A percentile compares a stretch with the other conserved stretches of the same genome.
phyloP scores from a whole-genome alignment of 768 basidiomycete species.

The Russula compacta region DNA sequence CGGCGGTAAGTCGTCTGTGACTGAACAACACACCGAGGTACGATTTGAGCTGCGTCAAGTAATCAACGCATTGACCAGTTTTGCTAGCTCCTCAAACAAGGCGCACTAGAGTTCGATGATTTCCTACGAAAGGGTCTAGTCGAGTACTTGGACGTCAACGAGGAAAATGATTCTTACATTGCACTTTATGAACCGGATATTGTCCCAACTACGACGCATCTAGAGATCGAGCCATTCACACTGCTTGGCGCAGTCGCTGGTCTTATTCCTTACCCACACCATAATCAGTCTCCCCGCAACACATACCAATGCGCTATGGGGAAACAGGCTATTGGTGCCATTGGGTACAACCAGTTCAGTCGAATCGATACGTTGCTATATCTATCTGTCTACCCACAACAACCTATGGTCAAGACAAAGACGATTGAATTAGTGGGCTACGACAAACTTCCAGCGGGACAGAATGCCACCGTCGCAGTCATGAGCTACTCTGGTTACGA shows the following conservation, averaged over 20 bases:
- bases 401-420: constrained; percentile 99
- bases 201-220: constrained; percentile 74
- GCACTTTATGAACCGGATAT: constrained; percentile 91
- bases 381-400: constrained; percentile 94
- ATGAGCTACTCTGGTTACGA: constrained; percentile 99
- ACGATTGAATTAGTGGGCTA: constrained; percentile 97
- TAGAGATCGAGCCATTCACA: constrained; percentile 98
- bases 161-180: constrained; percentile 96
- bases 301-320: constrained; percentile 99
- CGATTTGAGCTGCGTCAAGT: constrained; percentile 19
- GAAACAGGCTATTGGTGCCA: constrained; percentile 98
- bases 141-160: constrained; percentile 98
- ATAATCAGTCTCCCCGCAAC: constrained; percentile 98
- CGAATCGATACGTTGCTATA: constrained; percentile 98
- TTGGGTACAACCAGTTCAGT: constrained; percentile 95
- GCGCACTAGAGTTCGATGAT: constrained; percentile 79
- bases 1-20: constrained; percentile 64
- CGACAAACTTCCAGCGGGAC: constrained; percentile 92
- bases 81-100: constrained; percentile 67
- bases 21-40: constrained; percentile 71
- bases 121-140: constrained; percentile 88
- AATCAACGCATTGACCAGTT: constrained; percentile 12
- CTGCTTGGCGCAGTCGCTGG: constrained; percentile 96
- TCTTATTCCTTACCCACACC: constrained; percentile 97
- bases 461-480: constrained; percentile 96